A percentile compares a stretch with the other conserved stretches of the same genome.
Conservation (phyloP, 2,329 filamentous ascomycete genomes). For the Cercospora citrullina region DNA sequence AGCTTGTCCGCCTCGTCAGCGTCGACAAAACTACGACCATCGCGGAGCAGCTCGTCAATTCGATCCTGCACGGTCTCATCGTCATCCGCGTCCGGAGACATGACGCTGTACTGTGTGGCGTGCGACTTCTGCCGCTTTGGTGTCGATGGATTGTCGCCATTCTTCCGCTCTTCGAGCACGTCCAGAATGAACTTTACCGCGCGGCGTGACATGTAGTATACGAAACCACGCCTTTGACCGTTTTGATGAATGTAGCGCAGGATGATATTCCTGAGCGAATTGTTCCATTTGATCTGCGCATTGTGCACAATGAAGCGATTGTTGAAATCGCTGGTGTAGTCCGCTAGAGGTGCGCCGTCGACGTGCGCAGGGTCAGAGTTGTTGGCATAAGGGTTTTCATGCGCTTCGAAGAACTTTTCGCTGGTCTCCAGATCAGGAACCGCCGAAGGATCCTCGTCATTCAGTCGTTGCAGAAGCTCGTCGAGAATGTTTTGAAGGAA, state of each 20-base stretch:
- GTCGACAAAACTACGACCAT: slow-evolving; percentile 78
- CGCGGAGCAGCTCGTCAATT: slow-evolving; percentile 80
- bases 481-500: slow-evolving; percentile 60
- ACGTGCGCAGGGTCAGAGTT: slow-evolving; percentile 56
- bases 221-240: slow-evolving; percentile 89
- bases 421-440: slow-evolving; percentile 46
- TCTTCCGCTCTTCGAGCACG: slow-evolving; percentile 91
- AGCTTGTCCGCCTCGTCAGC: slow-evolving; percentile 59
- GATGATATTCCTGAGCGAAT: slow-evolving; percentile 90
- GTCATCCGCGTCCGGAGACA: slow-evolving; percentile 56
- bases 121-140: slow-evolving; percentile 32
- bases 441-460: slow-evolving; percentile 57
- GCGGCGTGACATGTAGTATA: slow-evolving; percentile 94
- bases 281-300: slow-evolving; percentile 97
- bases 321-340: slow-evolving; percentile 92
- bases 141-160: slow-evolving; percentile 55
- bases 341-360: slow-evolving; percentile 69
- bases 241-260: slow-evolving; percentile 97
- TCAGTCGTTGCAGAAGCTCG: slow-evolving; percentile 57
- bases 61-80: slow-evolving; percentile 74
- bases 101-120: slow-evolving; percentile 31
- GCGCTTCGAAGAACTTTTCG: slow-evolving; percentile 50
- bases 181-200: slow-evolving; percentile 98
- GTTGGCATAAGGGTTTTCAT: slow-evolving; percentile 48
- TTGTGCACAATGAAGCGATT: slow-evolving; percentile 99